Conservation (phyloP, 345 rosid genomes). For the Trapa incisa region DNA sequence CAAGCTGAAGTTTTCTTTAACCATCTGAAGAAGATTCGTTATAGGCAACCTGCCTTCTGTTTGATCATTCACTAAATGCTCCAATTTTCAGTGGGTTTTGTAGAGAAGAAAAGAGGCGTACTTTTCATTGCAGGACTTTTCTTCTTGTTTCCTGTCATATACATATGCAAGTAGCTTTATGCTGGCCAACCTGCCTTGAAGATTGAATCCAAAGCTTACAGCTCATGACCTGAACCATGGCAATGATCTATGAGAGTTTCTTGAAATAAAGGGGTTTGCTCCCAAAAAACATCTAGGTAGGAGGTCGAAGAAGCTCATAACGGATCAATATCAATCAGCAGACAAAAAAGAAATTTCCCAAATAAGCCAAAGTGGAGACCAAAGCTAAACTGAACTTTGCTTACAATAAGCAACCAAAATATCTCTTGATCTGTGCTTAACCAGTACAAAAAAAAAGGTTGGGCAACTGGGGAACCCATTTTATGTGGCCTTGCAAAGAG, state of each 20-base stretch:
- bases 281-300: neutral
- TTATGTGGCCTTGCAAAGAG: slow-evolving; percentile 15
- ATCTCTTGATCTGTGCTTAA: neutral
- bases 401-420: neutral
- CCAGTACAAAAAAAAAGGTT: slow-evolving; percentile 1
- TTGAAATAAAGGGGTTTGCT: neutral
- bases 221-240: neutral
- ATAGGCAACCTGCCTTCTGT: neutral
- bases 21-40: neutral
- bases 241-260: neutral
- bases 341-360: neutral
- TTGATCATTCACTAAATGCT: neutral
- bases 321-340: neutral
- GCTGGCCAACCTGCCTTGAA: neutral
- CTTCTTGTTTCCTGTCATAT: neutral
- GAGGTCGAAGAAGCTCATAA: neutral
- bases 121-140: neutral
- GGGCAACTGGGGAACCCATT: slow-evolving; percentile 14
- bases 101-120: neutral
- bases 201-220: neutral
- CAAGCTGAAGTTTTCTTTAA: neutral
- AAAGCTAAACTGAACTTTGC: neutral
- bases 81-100: neutral
- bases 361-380: neutral
- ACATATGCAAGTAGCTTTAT: neutral